A percentile compares a stretch with the other conserved stretches of the same genome.
phyloP scores from a whole-genome alignment of 2,329 filamentous ascomycete genomes.

The Trichoderma simmonsii region DNA sequence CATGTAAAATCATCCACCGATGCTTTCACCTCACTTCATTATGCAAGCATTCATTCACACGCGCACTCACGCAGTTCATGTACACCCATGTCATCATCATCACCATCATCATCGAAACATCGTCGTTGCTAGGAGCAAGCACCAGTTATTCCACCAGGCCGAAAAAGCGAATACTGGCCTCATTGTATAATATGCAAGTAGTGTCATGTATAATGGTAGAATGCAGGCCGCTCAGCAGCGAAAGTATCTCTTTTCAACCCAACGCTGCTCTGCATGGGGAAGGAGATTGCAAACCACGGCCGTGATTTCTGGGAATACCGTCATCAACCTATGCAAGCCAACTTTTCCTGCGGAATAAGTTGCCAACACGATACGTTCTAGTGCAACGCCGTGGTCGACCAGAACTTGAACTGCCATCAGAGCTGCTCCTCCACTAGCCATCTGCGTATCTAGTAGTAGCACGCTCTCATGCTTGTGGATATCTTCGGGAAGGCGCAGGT shows the following conservation, averaged over 20 bases:
- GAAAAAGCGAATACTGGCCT: neutral
- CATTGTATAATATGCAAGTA: neutral
- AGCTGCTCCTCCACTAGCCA: constrained; percentile 80
- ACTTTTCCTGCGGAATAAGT: constrained; percentile 86
- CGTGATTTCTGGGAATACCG: constrained; percentile 82
- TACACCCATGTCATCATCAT: neutral
- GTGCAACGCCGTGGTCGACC: constrained; percentile 84
- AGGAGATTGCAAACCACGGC: constrained; percentile 83
- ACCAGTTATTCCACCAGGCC: neutral
- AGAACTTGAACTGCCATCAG: constrained; percentile 97
- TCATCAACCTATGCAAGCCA: constrained; percentile 79
- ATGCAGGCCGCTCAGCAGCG: constrained; percentile 59
- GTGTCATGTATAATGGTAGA: neutral
- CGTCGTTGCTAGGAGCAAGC: neutral
- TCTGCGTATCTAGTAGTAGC: constrained; percentile 86
- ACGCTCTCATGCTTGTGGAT: constrained; percentile 76
- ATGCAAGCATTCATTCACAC: neutral
- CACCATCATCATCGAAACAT: neutral
- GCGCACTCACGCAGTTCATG: neutral
- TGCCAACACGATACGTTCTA: constrained; percentile 84
- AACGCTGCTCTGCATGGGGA: constrained; percentile 77
- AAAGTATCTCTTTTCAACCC: constrained; percentile 88
- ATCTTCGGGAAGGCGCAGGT: constrained; percentile 72
- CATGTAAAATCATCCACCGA: neutral
- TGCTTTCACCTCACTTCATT: neutral